Conservation (phyloP, 1,284 basidiomycete genomes). For the Boletus calvinii region DNA sequence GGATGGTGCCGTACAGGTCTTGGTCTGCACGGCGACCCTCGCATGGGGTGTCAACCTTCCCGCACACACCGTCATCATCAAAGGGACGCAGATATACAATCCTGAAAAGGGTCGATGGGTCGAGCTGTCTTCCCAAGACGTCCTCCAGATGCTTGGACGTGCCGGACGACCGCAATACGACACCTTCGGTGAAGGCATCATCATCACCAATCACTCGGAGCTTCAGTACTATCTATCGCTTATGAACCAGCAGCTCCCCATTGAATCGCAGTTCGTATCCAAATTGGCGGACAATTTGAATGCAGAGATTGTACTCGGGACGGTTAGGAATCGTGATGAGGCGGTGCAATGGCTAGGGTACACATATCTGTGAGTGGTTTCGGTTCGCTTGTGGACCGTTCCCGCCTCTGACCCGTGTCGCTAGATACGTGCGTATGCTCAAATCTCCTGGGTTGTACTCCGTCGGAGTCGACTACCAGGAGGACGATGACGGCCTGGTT, state of each 20-base stretch:
- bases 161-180: conserved; percentile 98
- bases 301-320: conserved; percentile 96
- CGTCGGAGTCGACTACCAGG: conserved; percentile 88
- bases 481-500: conserved; percentile 80
- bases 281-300: conserved; percentile 96
- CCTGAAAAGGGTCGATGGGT: conserved; percentile 98
- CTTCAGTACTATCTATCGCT: conserved; percentile 95
- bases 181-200: conserved; percentile 96
- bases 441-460: conserved; percentile 88
- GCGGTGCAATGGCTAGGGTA: conserved; percentile 98
- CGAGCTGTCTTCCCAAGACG: conserved; percentile 94
- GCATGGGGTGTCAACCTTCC: conserved; percentile 99
- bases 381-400: background rate
- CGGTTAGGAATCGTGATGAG: conserved; percentile 93
- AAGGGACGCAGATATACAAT: conserved; percentile 99
- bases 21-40: conserved; percentile 96
- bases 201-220: conserved; percentile 97
- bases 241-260: conserved; percentile 94
- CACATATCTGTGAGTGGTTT: conserved; percentile 78
- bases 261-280: conserved; percentile 93
- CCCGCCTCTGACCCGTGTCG: conserved; percentile 25
- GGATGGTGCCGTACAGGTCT: conserved; percentile 90
- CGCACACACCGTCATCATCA: conserved; percentile 98
- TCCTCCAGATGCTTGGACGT: conserved; percentile 97
- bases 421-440: conserved; percentile 92